Base-by-base conservation (phyloP, 2,329 filamentous ascomycete species). In the Alternaria consortialis region DNA sequence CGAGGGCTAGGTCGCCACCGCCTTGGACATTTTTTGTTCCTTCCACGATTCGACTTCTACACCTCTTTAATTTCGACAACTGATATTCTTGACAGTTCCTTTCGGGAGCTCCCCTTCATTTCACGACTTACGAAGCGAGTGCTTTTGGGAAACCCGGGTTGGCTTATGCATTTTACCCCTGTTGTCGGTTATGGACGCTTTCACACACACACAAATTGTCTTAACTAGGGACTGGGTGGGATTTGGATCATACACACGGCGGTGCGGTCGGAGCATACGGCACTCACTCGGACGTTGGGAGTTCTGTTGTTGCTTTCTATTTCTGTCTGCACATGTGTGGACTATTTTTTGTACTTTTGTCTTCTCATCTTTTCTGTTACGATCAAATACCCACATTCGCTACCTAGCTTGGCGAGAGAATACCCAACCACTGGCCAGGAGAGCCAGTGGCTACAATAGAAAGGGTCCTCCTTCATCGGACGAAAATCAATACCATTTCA, bases 91-190 rank as follows among this genome's bases (percentile, higher is more conserved):
- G 53, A 65, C 56, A 64, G 27, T 42, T 66, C 53, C 61, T 50
- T 63, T 67, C 62, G 47, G 66, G 58, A 64, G 32, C 48, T 66
- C 52, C 63, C 50, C 68, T 71, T 68, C 63, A 67, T 67, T 72
- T 77, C 62, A 77, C 64, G 74, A 75, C 69, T 77, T 74, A 78
- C 76, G 76, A 76, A 77, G 74, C 75, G 75, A 74, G 62, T 77
- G 69, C 66, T 74, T 77, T 74, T 72, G 62, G 70, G 65, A 59
- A 65, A 62, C 52, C 53, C 54, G 68, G 68, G 68, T 69, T 69
- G 67, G 55, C 63, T 69, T 69, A 62, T 74, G 71, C 72, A 73
- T 74, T 68, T 74, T 74, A 73, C 64, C 64, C 69, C 63, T 66
- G 56, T 67, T 71, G 63, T 72, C 66, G 56, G 17, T 51, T 60